Conservation (phyloP, 495 filamentous ascomycete species). For the Aspergillus baeticus region DNA sequence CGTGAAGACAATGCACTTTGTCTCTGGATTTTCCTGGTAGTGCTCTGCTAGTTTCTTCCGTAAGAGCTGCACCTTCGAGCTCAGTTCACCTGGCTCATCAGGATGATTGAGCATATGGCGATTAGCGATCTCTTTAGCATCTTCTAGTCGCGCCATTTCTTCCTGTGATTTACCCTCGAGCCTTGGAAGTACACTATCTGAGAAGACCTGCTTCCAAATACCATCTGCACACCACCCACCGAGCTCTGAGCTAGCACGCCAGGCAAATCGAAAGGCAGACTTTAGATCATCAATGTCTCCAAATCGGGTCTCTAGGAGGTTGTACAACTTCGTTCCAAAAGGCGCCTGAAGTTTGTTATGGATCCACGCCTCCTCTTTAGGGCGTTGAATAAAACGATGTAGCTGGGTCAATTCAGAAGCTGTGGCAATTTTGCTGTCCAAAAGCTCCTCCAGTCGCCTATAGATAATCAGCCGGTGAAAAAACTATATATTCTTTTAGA, state of each 20-base stretch:
- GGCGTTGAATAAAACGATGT: conserved; percentile 55
- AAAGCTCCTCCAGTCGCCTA: conserved; percentile 71
- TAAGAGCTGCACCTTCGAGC: conserved; percentile 70
- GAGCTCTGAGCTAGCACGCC: conserved; percentile 62
- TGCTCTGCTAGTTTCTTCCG: conserved; percentile 53
- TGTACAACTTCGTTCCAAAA: conserved; percentile 65
- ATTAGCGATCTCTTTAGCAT: conserved; percentile 46
- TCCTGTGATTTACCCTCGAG: conserved; percentile 49
- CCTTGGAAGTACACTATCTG: conserved; percentile 61
- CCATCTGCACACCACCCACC: conserved; percentile 87
- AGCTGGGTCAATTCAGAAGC: conserved; percentile 64
- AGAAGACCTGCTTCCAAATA: conserved; percentile 72
- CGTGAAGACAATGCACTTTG: conserved; percentile 88
- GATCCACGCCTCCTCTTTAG: conserved; percentile 57
- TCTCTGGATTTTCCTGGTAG: conserved; percentile 54
- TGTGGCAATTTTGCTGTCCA: conserved; percentile 82
- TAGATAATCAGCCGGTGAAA: conserved; percentile 10
- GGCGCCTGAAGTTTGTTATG: conserved; percentile 53
- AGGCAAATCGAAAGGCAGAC: conserved; percentile 58
- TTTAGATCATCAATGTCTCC: conserved; percentile 57
- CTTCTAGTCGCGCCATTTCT: conserved; percentile 40
- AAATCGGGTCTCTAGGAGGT: conserved; percentile 52
- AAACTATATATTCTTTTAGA: not conserved
- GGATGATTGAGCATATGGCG: conserved; percentile 48
- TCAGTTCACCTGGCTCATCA: conserved; percentile 47